A percentile compares a stretch with the other conserved stretches of the same genome.
Conservation (phyloP, 495 filamentous ascomycete genomes). For the Penicillium roqueforti region DNA sequence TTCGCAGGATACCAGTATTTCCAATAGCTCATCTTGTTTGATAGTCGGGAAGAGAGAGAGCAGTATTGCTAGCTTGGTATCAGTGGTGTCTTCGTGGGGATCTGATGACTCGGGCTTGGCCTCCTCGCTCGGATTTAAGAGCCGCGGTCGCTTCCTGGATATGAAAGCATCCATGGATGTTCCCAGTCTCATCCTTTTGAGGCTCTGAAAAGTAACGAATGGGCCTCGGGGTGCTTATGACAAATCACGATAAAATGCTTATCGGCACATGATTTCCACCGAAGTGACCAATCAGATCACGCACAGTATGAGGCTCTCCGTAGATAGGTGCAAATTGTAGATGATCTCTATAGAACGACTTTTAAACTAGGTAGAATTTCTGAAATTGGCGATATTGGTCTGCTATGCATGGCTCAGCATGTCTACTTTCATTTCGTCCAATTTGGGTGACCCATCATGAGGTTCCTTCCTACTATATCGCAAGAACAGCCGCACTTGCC, state of each 20-base stretch:
- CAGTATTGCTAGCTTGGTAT: slow-evolving; percentile 81
- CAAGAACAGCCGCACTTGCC: too few relatives aligned
- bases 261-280: slow-evolving; percentile 33
- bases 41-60: slow-evolving; percentile 66
- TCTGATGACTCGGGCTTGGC: background rate
- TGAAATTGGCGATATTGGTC: too few relatives aligned
- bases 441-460: too few relatives aligned
- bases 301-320: too few relatives aligned
- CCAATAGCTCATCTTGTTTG: slow-evolving; percentile 64
- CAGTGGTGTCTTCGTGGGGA: slow-evolving; percentile 65
- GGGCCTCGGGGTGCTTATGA: background rate
- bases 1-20: slow-evolving; percentile 69
- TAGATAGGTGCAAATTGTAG: too few relatives aligned
- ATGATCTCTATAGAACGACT: too few relatives aligned
- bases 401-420: too few relatives aligned
- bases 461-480: too few relatives aligned
- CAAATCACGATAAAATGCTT: slow-evolving; percentile 11
- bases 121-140: slow-evolving; percentile 19
- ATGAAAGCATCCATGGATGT: slow-evolving; percentile 60
- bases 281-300: slow-evolving; percentile 37
- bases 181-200: background rate
- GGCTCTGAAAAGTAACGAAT: background rate
- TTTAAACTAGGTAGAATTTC: too few relatives aligned
- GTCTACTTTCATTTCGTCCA: too few relatives aligned
- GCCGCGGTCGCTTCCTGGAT: slow-evolving; percentile 47